Evolutionary conservation across 116 monocot genomes (phyloP).

Genomic region (Zostera marina): DNA sequence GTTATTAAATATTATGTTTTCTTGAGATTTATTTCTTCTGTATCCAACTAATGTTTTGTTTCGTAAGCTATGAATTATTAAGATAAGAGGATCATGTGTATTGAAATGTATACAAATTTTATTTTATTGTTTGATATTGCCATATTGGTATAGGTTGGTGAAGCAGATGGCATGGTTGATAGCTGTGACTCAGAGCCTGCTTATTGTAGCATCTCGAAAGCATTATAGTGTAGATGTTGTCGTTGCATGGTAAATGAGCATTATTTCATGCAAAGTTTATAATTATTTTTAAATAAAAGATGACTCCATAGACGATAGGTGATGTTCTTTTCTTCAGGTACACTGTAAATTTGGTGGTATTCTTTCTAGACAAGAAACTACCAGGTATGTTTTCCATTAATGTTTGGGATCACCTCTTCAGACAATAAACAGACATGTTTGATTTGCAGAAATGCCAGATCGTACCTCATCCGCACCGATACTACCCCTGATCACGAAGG

Average conservation of each 20-base stretch:
- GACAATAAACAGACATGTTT: neutral
- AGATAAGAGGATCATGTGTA: neutral
- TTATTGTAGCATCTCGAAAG: slow-evolving; percentile 76
- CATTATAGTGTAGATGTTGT: slow-evolving; percentile 82
- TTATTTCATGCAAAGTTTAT: no score
- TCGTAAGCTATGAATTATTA: neutral
- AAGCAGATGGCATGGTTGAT: slow-evolving; percentile 48
- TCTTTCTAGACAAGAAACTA: slow-evolving; percentile 61
- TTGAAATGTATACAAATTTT: neutral
- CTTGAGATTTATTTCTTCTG: neutral
- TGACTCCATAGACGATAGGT: neutral
- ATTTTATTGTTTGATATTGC: neutral
- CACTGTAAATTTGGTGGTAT: slow-evolving; percentile 74
- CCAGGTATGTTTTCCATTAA: slow-evolving; percentile 15
- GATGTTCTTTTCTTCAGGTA: slow-evolving; percentile 33
- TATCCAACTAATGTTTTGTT: neutral
- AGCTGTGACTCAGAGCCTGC: slow-evolving; percentile 53
- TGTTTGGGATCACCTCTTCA: neutral
- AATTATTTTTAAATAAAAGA: neutral
- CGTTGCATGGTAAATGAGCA: slow-evolving; percentile 53
- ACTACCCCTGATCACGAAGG: slow-evolving; percentile 39
- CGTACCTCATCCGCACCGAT: slow-evolving; percentile 18
- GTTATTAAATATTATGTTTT: neutral
- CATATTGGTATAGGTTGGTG: slow-evolving; percentile 7
- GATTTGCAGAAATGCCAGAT: slow-evolving; percentile 62